Evolutionary conservation across 257 asterid species (phyloP).

Genomic region (Nicotiana knightiana): DNA sequence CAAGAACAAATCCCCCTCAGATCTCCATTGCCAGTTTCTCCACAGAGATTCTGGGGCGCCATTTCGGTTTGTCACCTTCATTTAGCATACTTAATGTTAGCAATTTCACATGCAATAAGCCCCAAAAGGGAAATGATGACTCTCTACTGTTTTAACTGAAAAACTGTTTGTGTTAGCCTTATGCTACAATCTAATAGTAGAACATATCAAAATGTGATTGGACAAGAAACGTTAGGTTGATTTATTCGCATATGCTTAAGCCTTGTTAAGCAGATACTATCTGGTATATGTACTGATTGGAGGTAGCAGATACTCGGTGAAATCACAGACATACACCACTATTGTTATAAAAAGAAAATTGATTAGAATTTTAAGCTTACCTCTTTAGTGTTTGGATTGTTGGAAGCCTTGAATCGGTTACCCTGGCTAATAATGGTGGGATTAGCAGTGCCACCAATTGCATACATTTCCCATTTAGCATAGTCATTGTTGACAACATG

Average conservation of each 20-base stretch:
- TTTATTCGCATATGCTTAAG: not conserved
- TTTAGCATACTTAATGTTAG: not conserved
- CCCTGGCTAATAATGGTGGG: conserved; percentile 91
- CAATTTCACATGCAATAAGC: not conserved
- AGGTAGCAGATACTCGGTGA: not conserved
- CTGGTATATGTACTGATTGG: not conserved
- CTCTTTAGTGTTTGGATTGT: conserved; percentile 41
- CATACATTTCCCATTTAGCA: conserved; percentile 66
- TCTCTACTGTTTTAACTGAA: not conserved
- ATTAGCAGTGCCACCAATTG: conserved; percentile 72
- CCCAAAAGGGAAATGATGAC: not conserved
- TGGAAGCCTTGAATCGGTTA: conserved; percentile 63
- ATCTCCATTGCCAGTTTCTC: conserved; percentile 71
- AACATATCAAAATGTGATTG: not conserved
- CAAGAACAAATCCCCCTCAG: conserved; percentile 56
- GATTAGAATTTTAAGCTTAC: conserved; percentile 24
- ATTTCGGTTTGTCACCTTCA: conserved; percentile 69
- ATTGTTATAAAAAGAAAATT: not conserved
- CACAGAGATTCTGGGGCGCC: conserved; percentile 30
- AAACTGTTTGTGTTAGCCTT: not conserved
- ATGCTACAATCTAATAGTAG: not conserved
- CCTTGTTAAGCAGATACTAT: not conserved
- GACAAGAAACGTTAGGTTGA: not conserved
- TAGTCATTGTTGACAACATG: conserved; percentile 81
- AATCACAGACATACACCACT: not conserved